Percentiles rank a stretch among this genome's conserved stretches.
phyloP scores from a whole-genome alignment of 371 early-diverging fungal genomes.

The Mortierella sp. region DNA sequence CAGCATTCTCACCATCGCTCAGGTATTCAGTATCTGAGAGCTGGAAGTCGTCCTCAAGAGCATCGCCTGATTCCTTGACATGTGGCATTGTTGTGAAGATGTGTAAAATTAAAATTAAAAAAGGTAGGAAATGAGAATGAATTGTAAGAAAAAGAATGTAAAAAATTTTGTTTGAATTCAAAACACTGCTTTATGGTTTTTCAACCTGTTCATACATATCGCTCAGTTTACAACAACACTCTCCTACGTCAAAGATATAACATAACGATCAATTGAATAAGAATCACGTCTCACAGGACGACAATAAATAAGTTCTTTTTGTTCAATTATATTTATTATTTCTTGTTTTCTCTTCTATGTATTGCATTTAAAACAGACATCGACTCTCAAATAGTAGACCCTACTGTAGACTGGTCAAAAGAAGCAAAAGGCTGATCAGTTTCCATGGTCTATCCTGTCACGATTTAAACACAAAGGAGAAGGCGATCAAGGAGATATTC shows the following conservation, averaged over 20 bases:
- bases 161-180: constrained; percentile 18
- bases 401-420: neutral
- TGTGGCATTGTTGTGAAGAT: constrained; percentile 35
- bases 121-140: constrained; percentile 3
- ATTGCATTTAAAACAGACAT: too few relatives aligned
- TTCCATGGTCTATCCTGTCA: neutral
- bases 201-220: too few relatives aligned
- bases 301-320: too few relatives aligned
- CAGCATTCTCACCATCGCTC: constrained; percentile 55
- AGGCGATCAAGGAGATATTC: constrained; percentile 11
- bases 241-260: too few relatives aligned
- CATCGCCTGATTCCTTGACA: constrained; percentile 66
- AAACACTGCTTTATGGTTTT: constrained; percentile 9
- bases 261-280: too few relatives aligned
- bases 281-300: too few relatives aligned
- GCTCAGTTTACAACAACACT: too few relatives aligned
- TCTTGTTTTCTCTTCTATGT: too few relatives aligned
- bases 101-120: constrained; percentile 11
- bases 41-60: constrained; percentile 76
- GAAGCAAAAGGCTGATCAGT: neutral
- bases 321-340: neutral
- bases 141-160: neutral
- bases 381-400: too few relatives aligned
- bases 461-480: neutral
- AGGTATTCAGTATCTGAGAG: constrained; percentile 62